Evolutionary conservation across 2,329 filamentous ascomycete species (phyloP), one percentile per base, ranked within the genome.

Genomic region (Penicillium brasilianum): DNA sequence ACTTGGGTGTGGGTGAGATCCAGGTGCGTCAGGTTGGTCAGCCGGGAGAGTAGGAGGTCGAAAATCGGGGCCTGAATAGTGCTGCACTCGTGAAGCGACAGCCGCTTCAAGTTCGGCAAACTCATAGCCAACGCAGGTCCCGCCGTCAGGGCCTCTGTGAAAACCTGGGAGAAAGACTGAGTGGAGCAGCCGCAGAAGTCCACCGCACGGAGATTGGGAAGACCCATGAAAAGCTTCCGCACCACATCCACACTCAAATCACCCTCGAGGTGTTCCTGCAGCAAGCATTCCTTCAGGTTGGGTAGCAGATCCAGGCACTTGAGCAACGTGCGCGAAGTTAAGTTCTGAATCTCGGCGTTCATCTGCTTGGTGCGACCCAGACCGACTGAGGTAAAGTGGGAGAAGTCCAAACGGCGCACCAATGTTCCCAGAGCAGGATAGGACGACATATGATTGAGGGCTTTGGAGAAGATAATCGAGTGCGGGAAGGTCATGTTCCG

Each of bases 391-490:
- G 92, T 93, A 78, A 93, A 93, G 80, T 93, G 91, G 64, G 90
- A 93, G 71, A 95, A 93, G 78, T 95, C 91, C 49, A 94, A 81
- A 54, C 91, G 88, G 60, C 90, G 87, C 48, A 94, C 90, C 69
- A 93, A 87, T 43, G 87, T 89, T 49, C 91, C 91, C 57, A 93
- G 82, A 9, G 87, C 82, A 2, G 87, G 85, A 73, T 93, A 88
- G 60, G 85, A 80, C 49, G 82, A 80, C 66, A 94, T 82, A 71
- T 91, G 90, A 60, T 83, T 82, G 52, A 93, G 84, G 68, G 93
- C 92, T 77, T 94, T 94, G 72, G 88, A 88, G 79, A 93, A 95
- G 74, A 93, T 92, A 62, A 88, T 83, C 28, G 91, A 94, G 81
- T 93, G 91, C 6, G 91, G 91, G 67, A 94, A 90, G 46, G 90